A percentile compares a stretch with the other conserved stretches of the same genome.
phyloP scores from a whole-genome alignment of 345 rosid genomes.

The Mercurialis annua region DNA sequence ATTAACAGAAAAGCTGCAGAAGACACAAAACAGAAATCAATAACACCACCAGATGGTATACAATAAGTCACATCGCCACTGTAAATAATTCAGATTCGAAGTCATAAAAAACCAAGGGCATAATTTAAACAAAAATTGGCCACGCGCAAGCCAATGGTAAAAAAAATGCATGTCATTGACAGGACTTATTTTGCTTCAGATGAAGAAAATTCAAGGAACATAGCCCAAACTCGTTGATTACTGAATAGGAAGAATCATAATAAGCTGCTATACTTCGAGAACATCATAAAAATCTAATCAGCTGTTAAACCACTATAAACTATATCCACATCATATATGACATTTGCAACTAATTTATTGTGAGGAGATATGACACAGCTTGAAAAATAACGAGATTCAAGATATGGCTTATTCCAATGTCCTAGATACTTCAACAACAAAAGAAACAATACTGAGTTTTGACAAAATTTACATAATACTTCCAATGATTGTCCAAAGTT shows the following conservation, averaged over 20 bases:
- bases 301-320: neutral
- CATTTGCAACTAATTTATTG: neutral
- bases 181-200: neutral
- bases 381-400: too few relatives aligned
- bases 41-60: neutral
- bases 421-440: neutral
- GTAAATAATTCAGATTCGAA: neutral
- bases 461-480: neutral
- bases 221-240: too few relatives aligned
- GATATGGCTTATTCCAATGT: too few relatives aligned
- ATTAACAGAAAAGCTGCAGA: slow-evolving; percentile 33
- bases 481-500: neutral
- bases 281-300: neutral
- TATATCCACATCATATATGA: neutral
- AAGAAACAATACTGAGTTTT: neutral
- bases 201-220: neutral
- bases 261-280: neutral
- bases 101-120: neutral
- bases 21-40: slow-evolving; percentile 14
- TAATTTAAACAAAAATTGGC: neutral
- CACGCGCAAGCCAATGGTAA: neutral
- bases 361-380: neutral
- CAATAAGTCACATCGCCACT: neutral
- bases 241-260: too few relatives aligned
- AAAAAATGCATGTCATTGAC: neutral